Base-by-base conservation (phyloP, 306 rosid species). In the Ziziphus jujuba region DNA sequence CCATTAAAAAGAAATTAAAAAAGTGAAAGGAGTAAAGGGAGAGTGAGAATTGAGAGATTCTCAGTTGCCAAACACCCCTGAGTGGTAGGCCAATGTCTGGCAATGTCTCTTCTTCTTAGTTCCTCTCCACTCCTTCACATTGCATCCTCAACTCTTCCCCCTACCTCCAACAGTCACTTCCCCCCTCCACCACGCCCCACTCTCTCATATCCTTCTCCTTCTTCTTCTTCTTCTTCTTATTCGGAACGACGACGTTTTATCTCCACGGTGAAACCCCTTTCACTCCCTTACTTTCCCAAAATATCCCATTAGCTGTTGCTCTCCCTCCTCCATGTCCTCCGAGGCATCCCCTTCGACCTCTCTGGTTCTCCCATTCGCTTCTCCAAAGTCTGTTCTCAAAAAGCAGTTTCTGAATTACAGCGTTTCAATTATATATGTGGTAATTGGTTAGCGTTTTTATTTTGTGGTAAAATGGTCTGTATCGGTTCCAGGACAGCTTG, bases 401-500 rank as follows among this genome's bases (percentile, higher is more conserved):
- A 40, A 14, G 5, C 15, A 13, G 15, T 48, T 48, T 48, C 7
- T 49, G 17, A 2, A 14, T 49, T 49, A 14, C 51, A 0, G 15
- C 9, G 63, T 59, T 11, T 34, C n/a, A n/a, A n/a, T n/a, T n/a
- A n/a, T n/a, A n/a, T 43, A 0, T 63, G 28, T 1, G 43, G 24
- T 50, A 35, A 21, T 43, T 35, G 58, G n/a, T 14, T 52, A 24
- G 0, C 66, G 51, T n/a, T n/a, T 22, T 50, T 59, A 28, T 2
- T 52, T 63, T 43, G 63, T 52, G 66, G 60, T 63, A n/a, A 62
- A 31, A 22, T 66, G 69, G 34, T 43, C 15, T 28, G 31, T 11
- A 51, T 40, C 79, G 83, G 88, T 72, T 90, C 80, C 81, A 78
- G 52, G 80, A 78, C 67, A 71, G 73, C 67, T 75, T 88, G 71